Base-by-base conservation (phyloP, 2,329 filamentous ascomycete species). In the Lecanicillium sp. region DNA sequence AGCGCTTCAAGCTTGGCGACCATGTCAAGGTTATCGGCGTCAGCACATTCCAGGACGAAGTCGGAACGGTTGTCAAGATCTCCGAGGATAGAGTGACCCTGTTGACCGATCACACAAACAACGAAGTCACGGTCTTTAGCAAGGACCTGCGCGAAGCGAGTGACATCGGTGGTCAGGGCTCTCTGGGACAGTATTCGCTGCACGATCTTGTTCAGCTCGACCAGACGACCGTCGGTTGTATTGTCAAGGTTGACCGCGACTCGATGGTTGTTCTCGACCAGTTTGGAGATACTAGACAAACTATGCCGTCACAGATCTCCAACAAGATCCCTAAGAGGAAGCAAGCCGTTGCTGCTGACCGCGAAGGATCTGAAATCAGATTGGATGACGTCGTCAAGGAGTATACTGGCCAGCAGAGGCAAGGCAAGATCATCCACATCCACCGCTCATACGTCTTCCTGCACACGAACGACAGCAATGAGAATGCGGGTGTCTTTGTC, bases 21-120 rank as follows among this genome's bases (percentile, higher is more conserved):
- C 93, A 98, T 62, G 93, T 98, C 72, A 97, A 97, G 72, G 93
- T 98, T 56, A 95, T 96, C 62, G 91, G 93, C 48, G 91, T 90
- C 32, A 95, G 90, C 70, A 86, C 89, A 58, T 97, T 90, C 65
- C 83, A 87, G 48, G 93, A 96, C 58, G 93, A 98, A 68, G 86
- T 97, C 37, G 93, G 93, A 67, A 95, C 96, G 80, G 90, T 98
- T 44, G 90, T 97, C 55, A 88, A 89, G 64, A 93, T 96, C 56
- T 85, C 82, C 41, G 89, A 95, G 51, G 93, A 98, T 63, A 84
- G 87, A 32, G 90, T 98, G 50, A 97, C 93, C 1, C 74, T 98
- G 55, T 73, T 98, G 55, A 95, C 88, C 40, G 93, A 98, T 68
- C 89, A 93, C 64, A 93, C 82, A 52, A 91, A 93, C 67, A 83